Evolutionary conservation across 345 rosid genomes (phyloP).

Genomic region (Arabidopsis suecica): DNA sequence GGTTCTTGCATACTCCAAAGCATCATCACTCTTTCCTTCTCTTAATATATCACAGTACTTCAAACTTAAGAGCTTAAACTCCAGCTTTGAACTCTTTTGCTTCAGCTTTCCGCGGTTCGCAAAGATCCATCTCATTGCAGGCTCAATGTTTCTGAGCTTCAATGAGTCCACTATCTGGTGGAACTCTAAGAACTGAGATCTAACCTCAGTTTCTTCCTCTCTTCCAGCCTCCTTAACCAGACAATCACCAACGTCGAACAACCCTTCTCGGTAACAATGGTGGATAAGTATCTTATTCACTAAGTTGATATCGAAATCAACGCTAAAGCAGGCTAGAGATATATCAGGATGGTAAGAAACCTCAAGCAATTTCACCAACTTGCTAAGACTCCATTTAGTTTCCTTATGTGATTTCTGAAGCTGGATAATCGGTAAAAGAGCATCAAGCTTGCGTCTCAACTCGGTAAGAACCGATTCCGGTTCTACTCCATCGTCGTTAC

Average conservation of each 20-base stretch:
- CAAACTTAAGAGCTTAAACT: conserved; percentile 60
- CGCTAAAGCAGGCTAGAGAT: conserved; percentile 66
- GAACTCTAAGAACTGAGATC: conserved; percentile 64
- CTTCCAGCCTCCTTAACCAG: conserved; percentile 64
- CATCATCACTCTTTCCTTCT: conserved; percentile 56
- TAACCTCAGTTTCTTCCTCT: conserved; percentile 49
- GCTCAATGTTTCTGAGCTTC: conserved; percentile 57
- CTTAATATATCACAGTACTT: conserved; percentile 69
- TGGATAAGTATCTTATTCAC: conserved; percentile 68
- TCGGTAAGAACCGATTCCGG: conserved; percentile 48
- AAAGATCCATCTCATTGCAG: conserved; percentile 78
- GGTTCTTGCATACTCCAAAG: conserved; percentile 64
- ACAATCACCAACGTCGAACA: conserved; percentile 84
- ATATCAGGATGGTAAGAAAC: conserved; percentile 67
- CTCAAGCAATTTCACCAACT: conserved; percentile 66
- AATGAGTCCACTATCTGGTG: conserved; percentile 63
- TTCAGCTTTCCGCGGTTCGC: conserved; percentile 57
- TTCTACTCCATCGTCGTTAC: conserved; percentile 35
- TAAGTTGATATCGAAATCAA: conserved; percentile 60
- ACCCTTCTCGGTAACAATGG: conserved; percentile 75
- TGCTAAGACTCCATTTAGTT: conserved; percentile 50
- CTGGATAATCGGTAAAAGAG: conserved; percentile 52
- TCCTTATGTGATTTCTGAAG: conserved; percentile 74
- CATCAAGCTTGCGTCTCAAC: conserved; percentile 58
- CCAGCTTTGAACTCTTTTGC: conserved; percentile 56